A percentile compares a stretch with the other conserved stretches of the same genome.
Evolutionary conservation across 371 early-diverging fungal genomes (phyloP).

Genomic region (Mucor piriformis): DNA sequence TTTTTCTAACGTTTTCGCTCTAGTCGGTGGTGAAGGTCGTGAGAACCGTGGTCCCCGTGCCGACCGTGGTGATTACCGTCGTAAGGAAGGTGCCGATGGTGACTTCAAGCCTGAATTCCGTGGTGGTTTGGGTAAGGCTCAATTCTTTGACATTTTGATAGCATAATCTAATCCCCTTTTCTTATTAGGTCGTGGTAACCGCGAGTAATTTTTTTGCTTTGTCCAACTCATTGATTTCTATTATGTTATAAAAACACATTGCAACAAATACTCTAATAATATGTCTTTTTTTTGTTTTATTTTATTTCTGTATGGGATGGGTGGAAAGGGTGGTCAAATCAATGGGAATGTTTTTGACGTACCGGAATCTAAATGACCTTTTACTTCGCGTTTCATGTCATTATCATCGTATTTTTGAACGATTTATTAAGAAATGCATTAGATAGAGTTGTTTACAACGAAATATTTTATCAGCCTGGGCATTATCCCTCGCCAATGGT

Average conservation of each 20-base stretch:
- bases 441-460: no score
- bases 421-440: no score
- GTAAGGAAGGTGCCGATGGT: slow-evolving; percentile 88
- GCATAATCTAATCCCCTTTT: neutral
- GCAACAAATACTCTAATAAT: neutral
- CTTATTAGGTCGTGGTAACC: slow-evolving; percentile 46
- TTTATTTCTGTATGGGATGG: neutral
- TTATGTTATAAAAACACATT: slow-evolving; percentile 13
- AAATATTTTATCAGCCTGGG: no score
- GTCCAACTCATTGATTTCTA: neutral
- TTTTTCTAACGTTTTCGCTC: neutral
- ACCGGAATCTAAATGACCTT: no score
- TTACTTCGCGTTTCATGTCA: no score
- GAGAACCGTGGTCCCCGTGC: slow-evolving; percentile 68
- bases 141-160: neutral
- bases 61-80: slow-evolving; percentile 87
- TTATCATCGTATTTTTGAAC: no score
- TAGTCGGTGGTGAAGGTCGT: slow-evolving; percentile 53
- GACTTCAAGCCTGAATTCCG: slow-evolving; percentile 97
- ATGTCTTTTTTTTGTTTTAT: neutral
- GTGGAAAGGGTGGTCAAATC: no score
- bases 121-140: slow-evolving; percentile 72
- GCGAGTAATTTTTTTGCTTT: slow-evolving; percentile 38
- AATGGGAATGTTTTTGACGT: no score
- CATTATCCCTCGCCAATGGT: no score